Evolutionary conservation across 1,284 basidiomycete genomes (phyloP), one percentile per base, ranked within the genome.

Genomic region (Cutaneotrichosporon curvatum): DNA sequence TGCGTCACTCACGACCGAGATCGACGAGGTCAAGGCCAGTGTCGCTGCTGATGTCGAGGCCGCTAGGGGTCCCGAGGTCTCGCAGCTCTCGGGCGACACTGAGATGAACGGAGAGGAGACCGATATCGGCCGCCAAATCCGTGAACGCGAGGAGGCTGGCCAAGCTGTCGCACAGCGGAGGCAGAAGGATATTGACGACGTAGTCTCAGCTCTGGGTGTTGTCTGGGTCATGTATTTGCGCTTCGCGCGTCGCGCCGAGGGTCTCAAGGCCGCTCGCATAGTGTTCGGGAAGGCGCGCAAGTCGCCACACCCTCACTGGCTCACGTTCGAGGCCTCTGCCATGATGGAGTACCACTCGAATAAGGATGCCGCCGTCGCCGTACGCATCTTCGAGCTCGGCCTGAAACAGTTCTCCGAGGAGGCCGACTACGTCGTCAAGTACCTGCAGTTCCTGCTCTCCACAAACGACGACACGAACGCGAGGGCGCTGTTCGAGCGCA

Each of bases 381-480:
- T 83, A 40, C 81, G 89, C 47, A 94, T 98, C 51, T 97, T 96
- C 63, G 90, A 96, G 68, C 83, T 88, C 52, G 94, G 91, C n/a
- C 73, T 95, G 64, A 88, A 91, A 64, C 73, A 78, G 5, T 96
- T 89, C 66, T 79, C 81, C 4, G 81, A 85, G 22, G 87, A 96
- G 56, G 80, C 84, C 19, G 84, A 87, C 46, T 96, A 84, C 59
- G 87, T 95, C 10, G 74, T 88, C 48, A 80, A 84, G 45, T 96
- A 97, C 73, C 80, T 99, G 34, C 82, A 84, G 25, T 98, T 95
- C 76, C 75, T 98, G 56, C 86, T 98, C 56, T 85, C 84, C 16
- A 81, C 95, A 73, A 97, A 98, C 66, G 94, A 98, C 70, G 86
- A 92, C 61, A 89, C 84, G 65, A 96, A 98, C 73, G 94, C 92